Evolutionary conservation across 169 alveolate species (phyloP).

Genomic region (Babesia bigemina): DNA sequence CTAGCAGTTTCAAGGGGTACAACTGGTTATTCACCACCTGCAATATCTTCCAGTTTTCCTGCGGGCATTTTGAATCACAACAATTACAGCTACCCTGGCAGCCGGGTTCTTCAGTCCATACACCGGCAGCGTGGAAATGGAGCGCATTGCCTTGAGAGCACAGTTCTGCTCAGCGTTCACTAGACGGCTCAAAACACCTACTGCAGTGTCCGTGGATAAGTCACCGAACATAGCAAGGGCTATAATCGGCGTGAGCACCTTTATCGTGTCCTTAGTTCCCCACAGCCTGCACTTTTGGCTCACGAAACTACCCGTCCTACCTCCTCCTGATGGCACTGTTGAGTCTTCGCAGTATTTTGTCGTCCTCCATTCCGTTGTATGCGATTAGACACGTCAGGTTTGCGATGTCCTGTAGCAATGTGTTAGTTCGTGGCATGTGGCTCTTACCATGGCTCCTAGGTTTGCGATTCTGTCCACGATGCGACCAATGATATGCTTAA

Average conservation of each 20-base stretch:
- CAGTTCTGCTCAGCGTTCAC: neutral
- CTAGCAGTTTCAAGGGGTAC: constrained; percentile 38
- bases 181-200: neutral
- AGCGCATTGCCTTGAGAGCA: constrained; percentile 14
- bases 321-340: constrained; percentile 24
- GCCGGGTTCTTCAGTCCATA: neutral
- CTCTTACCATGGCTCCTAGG: constrained; percentile 51
- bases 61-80: neutral
- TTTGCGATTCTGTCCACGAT: constrained; percentile 45
- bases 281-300: constrained; percentile 18
- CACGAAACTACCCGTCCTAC: neutral
- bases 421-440: neutral
- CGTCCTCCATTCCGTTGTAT: constrained; percentile 21
- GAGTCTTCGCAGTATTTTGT: neutral
- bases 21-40: constrained; percentile 13
- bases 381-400: constrained; percentile 30
- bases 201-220: constrained; percentile 4
- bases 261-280: constrained; percentile 27
- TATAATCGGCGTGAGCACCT: constrained; percentile 16
- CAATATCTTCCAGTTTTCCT: neutral
- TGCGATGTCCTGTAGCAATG: constrained; percentile 33
- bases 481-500: constrained; percentile 15
- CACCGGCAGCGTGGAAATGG: neutral
- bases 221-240: constrained; percentile 23
- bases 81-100: neutral